Evolutionary conservation across 352 stramenopile species (phyloP).

Genomic region (Phytophthora fragariaefolia): DNA sequence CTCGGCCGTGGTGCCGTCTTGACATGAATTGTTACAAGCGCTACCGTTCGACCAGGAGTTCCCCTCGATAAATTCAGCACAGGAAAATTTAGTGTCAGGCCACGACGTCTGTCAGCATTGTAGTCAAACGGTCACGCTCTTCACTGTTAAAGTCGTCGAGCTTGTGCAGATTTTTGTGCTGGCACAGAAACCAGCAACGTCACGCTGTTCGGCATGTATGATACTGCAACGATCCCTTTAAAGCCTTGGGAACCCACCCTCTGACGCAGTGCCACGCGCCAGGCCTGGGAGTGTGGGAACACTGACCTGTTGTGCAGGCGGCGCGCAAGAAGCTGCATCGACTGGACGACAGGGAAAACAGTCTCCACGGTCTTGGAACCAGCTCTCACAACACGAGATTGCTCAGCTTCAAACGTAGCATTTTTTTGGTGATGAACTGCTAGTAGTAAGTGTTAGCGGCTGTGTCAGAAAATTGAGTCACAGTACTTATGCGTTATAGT

Average conservation of each 20-base stretch:
- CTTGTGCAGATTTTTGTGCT: background rate
- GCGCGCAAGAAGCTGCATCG: background rate
- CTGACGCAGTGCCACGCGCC: background rate
- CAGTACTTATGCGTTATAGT: too few species aligned
- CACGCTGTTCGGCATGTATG: background rate
- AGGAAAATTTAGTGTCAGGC: background rate
- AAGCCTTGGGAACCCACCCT: background rate
- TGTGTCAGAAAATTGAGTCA: background rate
- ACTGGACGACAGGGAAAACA: background rate
- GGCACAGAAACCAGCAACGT: background rate
- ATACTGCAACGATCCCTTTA: background rate
- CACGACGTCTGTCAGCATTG: background rate
- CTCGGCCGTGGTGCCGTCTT: background rate
- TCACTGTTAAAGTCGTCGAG: background rate
- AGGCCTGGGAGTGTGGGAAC: background rate
- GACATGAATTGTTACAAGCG: background rate
- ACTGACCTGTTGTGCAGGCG: background rate
- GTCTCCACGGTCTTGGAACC: background rate
- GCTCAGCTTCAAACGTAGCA: background rate
- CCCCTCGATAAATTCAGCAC: background rate
- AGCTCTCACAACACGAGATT: background rate
- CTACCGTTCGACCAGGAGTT: background rate
- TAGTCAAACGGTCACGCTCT: background rate
- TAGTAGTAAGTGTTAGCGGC: background rate
- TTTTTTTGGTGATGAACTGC: background rate